phyloP scores from a whole-genome alignment of 495 filamentous ascomycete genomes.

The Physcia stellaris region DNA sequence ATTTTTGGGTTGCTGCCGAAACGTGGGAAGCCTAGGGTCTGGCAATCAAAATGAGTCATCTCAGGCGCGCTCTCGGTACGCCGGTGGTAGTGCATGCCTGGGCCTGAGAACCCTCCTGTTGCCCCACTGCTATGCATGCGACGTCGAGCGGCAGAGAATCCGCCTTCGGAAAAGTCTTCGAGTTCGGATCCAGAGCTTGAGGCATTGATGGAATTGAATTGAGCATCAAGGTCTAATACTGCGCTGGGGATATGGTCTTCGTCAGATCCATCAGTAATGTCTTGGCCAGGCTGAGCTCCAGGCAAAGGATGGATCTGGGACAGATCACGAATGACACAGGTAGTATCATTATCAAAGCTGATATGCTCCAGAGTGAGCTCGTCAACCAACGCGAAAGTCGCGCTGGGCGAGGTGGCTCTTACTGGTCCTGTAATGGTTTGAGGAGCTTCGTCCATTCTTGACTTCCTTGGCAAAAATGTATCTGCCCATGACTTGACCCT shows the following conservation, averaged over 20 bases:
- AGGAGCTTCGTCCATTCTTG: conserved; percentile 29
- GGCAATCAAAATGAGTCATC: conserved; percentile 67
- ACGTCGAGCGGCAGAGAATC: conserved; percentile 47
- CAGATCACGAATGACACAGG: conserved; percentile 34
- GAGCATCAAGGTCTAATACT: conserved; percentile 89
- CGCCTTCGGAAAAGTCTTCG: conserved; percentile 40
- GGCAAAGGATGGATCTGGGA: too few relatives aligned
- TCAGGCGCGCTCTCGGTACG: conserved; percentile 87
- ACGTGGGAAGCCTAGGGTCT: conserved; percentile 41
- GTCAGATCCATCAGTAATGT: too few relatives aligned
- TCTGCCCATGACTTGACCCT: conserved; percentile 74
- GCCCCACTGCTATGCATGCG: conserved; percentile 82
- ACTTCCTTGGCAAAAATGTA: conserved; percentile 58
- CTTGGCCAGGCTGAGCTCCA: too few relatives aligned
- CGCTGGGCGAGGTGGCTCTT: too few relatives aligned
- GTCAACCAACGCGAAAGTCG: conserved; percentile 1
- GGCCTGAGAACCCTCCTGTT: conserved; percentile 59
- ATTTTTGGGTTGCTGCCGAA: conserved; percentile 55
- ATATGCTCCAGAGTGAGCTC: conserved; percentile 29
- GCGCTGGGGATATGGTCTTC: too few relatives aligned
- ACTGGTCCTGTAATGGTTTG: too few relatives aligned
- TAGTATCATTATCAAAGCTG: conserved; percentile 40
- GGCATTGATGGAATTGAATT: conserved; percentile 85
- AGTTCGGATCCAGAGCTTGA: conserved; percentile 24
- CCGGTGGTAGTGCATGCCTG: conserved; percentile 68